These are phyloP conservation scores for Geranomyces variabilis DNA, from an alignment of 192 early-diverging fungal species.

Conservation along the genomic window DNA sequence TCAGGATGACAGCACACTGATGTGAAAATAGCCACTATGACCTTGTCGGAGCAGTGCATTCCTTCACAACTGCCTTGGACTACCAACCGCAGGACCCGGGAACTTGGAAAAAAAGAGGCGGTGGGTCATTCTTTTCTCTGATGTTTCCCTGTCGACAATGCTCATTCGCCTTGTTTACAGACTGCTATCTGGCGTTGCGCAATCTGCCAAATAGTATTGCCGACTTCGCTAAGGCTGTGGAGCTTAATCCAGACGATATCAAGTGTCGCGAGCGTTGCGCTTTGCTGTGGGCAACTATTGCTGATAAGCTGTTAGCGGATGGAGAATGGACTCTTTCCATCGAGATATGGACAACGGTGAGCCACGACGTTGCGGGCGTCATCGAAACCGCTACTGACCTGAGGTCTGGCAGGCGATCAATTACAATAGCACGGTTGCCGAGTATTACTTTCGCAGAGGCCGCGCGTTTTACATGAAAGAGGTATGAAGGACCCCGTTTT, in stretches of 20 bases:
- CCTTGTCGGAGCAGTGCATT: constrained; percentile 22
- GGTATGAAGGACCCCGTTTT: constrained; percentile 10
- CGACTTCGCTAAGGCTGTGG: constrained; percentile 23
- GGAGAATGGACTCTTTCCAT: constrained; percentile 35
- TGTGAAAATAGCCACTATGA: too few relatives aligned
- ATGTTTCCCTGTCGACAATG: neutral
- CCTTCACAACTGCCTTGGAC: constrained; percentile 39
- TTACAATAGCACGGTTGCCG: constrained; percentile 19
- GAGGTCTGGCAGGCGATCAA: constrained; percentile 32
- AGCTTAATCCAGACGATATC: constrained; percentile 34
- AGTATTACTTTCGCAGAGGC: constrained; percentile 28
- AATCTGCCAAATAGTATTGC: constrained; percentile 18
- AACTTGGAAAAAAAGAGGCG: constrained; percentile 48
- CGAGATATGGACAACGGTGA: constrained; percentile 29
- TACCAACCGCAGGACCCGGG: constrained; percentile 36
- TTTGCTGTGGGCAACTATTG: constrained; percentile 34
- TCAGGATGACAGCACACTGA: too few relatives aligned
- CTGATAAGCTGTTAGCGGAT: constrained; percentile 18
- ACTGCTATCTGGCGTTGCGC: constrained; percentile 28
- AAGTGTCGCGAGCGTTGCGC: constrained; percentile 34
- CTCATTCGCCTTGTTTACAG: constrained; percentile 11
- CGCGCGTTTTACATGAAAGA: constrained; percentile 13
- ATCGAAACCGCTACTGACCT: neutral
- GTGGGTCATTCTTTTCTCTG: constrained; percentile 1
- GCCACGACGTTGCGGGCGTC: neutral